These are phyloP conservation scores for Ceratocystis eucalypticola DNA, from an alignment of 2,329 filamentous ascomycete species.

Conservation along the genomic window DNA sequence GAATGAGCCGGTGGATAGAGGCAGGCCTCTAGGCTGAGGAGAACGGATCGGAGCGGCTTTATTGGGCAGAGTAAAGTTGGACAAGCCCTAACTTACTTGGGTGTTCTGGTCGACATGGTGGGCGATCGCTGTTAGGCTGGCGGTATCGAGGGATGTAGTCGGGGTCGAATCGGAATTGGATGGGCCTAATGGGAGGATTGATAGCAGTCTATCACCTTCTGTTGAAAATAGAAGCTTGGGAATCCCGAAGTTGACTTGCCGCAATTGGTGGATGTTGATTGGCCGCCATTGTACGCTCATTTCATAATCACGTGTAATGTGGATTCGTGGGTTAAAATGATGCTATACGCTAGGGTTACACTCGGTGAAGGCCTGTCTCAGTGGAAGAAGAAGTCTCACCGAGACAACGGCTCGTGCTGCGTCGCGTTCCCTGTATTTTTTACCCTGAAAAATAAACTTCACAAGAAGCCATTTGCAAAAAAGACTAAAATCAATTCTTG, in stretches of 20 bases:
- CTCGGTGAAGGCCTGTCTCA: not conserved
- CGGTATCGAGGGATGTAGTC: constrained; percentile 1
- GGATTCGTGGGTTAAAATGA: not conserved
- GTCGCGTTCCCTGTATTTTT: constrained; percentile 3
- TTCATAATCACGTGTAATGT: not conserved
- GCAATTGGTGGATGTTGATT: constrained; percentile 12
- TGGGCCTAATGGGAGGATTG: not conserved
- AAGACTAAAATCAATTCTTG: not conserved
- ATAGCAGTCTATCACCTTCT: not conserved
- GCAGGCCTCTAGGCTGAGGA: not conserved
- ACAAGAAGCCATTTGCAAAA: not conserved
- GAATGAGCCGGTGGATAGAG: not conserved
- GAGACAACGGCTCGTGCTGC: not conserved
- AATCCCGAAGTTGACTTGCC: not conserved
- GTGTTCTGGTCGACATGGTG: constrained; percentile 32
- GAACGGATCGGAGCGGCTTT: not conserved
- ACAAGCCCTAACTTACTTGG: constrained; percentile 28
- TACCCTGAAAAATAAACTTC: constrained; percentile 2
- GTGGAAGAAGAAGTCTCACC: not conserved
- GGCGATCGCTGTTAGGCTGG: constrained; percentile 19
- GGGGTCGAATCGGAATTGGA: not conserved
- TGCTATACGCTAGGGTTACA: not conserved
- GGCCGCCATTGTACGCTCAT: not conserved
- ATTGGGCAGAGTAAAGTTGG: not conserved
- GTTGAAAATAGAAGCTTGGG: constrained; percentile 3